Evolutionary conservation across 331 rosid genomes (phyloP).

Genomic region (Malus hybrid): DNA sequence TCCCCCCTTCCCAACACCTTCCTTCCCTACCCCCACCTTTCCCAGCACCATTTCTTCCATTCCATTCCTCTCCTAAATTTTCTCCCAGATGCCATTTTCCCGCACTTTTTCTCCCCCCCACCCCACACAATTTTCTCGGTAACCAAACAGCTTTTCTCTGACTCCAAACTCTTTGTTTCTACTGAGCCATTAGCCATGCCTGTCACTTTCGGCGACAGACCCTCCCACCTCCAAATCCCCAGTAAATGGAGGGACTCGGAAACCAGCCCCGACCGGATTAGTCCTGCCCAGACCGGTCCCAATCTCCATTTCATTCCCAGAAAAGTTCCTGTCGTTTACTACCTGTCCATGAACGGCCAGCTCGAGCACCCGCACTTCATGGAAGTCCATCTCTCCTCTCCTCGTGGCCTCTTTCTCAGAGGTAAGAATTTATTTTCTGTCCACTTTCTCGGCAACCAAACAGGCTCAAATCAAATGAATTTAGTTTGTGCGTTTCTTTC

Average conservation of each 20-base stretch:
- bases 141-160: not conserved
- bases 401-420: constrained; percentile 81
- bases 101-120: constrained; percentile 4
- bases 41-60: not conserved
- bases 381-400: constrained; percentile 83
- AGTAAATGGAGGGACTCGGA: constrained; percentile 58
- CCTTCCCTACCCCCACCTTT: too few relatives aligned
- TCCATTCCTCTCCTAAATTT: not conserved
- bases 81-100: not conserved
- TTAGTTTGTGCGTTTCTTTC: not conserved
- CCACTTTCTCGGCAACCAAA: constrained; percentile 1
- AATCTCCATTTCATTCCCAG: not conserved
- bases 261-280: constrained; percentile 63
- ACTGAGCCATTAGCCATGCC: constrained; percentile 38
- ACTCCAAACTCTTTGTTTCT: constrained; percentile 1
- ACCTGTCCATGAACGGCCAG: constrained; percentile 76
- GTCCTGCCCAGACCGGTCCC: constrained; percentile 28
- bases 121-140: constrained; percentile 1
- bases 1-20: too few relatives aligned
- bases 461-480: not conserved
- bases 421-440: constrained; percentile 25
- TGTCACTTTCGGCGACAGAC: constrained; percentile 32
- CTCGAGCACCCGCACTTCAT: constrained; percentile 99
- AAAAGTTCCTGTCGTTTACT: constrained; percentile 81
- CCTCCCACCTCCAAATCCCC: constrained; percentile 51